Evolutionary conservation across 73 alveolate genomes (phyloP), one percentile per base, ranked within the genome.

Genomic region (Paramecium sexaurelia): DNA sequence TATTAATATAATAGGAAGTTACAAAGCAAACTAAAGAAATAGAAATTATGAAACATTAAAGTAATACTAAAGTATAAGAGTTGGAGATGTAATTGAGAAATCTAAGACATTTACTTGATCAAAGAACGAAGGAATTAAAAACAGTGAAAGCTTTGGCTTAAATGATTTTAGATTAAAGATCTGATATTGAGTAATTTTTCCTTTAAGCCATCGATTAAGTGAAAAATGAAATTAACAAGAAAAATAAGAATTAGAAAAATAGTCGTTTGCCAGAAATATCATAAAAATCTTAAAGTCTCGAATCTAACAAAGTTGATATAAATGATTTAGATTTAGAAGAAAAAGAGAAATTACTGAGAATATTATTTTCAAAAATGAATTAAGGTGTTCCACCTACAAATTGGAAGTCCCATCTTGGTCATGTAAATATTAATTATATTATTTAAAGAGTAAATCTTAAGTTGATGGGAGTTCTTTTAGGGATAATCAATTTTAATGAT

Each of bases 101-200:
- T 91, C 84, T 85, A 19, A 92, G 83, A 87, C 97, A 96, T 73
- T 85, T 92, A 35, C 89, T 95, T 22, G 83, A 92, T 55, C 55
- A 95, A 36, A 95, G 93, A 78, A 43, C 96, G 5, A 95, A 95
- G 67, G 99, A 95, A 90, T 78, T 95, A 6, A 96, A 96, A 85
- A 92, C 73, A 61, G 85, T 93, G 26, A 94, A 92, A 82, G 98
- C 97, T 6, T 75, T 95, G 3, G 92, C 97, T 37, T 92, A 96
- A 89, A 96, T 96, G 99, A 95, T 96, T 45, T 55, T 96, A 26
- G 99, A 96, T 82, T 92, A 95, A 73, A 91, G 99, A 82, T 93
- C 97, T 32, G 99, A 96, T 82, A 95, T 96, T 7, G 99, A 96
- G 69, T 89, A 95, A 88, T 96, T 95, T 95, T 96, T 96, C 93